Base-by-base conservation (phyloP, 768 basidiomycete species). In the Tulasnella sp. region DNA sequence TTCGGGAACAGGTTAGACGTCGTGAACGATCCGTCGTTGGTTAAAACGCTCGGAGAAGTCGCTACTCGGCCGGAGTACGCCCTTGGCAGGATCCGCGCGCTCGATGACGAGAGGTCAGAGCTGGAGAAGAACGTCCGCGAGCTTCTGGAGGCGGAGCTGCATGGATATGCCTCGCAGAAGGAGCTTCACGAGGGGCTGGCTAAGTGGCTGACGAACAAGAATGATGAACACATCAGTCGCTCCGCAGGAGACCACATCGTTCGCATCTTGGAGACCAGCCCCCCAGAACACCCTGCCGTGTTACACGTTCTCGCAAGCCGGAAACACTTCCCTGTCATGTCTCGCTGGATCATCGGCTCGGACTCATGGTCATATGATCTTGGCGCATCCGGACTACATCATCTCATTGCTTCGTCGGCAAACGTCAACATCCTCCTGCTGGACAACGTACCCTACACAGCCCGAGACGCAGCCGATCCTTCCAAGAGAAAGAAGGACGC, bases 311-410 rank as follows among this genome's bases (percentile, higher is more conserved):
- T 90, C 38, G 66, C 68, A 15, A 73, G 86, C 10, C 76, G 77
- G 42, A 71, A 79, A 19, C 79, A 83, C 64, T 80, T 96, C 65
- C 73, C 80, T 43, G 74, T 82, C 7, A 75, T 75, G 38, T 92
- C 89, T 5, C 78, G 88, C 60, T 99, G 96, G 96, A 98, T 99
- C 70, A 86, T 99, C 65, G 92, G 94, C 19, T 97, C 93, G 19
- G 96, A 99, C 69, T 87, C 90, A 0, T 98, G 96, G 96, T 87
- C 93, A 0, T 91, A 96, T 69, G 96, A 98, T 71, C 81, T 98
- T 43, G 96, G 94, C 43, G 82, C 91, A 2, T 94, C 92, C 1
- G 96, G 94, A 49, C 75, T 99, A 41, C 94, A 99, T 70, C 96
- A 98, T 65, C 83, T 84, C 66, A 87, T 98, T 56, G 83, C 92